phyloP scores from a whole-genome alignment of 2,329 filamentous ascomycete species.

The Aspergillus unguis region DNA sequence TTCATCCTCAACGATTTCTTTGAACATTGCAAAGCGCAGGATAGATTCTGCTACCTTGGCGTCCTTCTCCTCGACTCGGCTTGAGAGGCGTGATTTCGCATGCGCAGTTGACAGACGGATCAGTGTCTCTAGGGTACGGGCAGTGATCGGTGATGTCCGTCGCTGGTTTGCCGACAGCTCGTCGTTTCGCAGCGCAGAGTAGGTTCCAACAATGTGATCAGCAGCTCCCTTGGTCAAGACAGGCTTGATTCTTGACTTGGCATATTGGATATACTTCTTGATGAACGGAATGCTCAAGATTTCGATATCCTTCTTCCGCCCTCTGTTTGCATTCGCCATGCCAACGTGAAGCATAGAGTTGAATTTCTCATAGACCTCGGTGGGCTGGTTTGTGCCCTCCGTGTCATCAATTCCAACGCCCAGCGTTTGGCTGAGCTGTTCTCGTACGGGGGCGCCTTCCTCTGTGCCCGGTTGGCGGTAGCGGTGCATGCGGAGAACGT shows the following conservation, averaged over 20 bases:
- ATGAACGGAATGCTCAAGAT: constrained; percentile 96
- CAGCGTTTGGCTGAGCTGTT: constrained; percentile 77
- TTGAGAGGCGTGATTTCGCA: constrained; percentile 86
- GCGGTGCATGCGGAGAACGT: constrained; percentile 94
- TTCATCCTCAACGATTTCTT: constrained; percentile 78
- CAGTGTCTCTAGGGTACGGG: constrained; percentile 94
- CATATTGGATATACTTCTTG: constrained; percentile 99
- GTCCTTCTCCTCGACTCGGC: constrained; percentile 83
- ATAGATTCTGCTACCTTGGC: constrained; percentile 85
- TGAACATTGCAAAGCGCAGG: constrained; percentile 91
- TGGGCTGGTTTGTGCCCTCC: constrained; percentile 68
- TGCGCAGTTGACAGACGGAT: constrained; percentile 96
- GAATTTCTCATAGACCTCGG: constrained; percentile 93
- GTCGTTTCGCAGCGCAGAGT: constrained; percentile 90
- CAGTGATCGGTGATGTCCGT: constrained; percentile 90
- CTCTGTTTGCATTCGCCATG: constrained; percentile 73
- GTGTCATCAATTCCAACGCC: constrained; percentile 80
- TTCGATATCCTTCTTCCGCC: constrained; percentile 72
- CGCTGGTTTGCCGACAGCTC: constrained; percentile 93
- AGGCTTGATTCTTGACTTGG: constrained; percentile 86
- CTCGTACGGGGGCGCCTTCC: constrained; percentile 89
- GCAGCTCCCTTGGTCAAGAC: constrained; percentile 86
- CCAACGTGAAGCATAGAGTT: constrained; percentile 94
- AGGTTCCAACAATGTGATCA: constrained; percentile 85
- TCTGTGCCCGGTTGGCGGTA: constrained; percentile 91